These are phyloP conservation scores for Volvox carteri DNA, from an alignment of 163 green algal genomes.

Conservation along the genomic window DNA sequence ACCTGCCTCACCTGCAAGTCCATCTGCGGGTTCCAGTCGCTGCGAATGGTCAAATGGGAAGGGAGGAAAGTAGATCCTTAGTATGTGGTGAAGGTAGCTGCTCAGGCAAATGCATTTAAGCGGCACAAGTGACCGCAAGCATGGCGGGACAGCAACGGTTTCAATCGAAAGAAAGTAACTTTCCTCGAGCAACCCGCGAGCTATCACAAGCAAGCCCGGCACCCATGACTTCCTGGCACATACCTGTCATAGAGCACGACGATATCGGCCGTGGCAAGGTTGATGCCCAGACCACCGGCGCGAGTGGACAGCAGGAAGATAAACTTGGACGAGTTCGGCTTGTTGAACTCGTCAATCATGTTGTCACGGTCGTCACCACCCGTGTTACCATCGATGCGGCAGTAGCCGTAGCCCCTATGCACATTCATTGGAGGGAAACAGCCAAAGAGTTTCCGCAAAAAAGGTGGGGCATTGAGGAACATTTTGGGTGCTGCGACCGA, in stretches of 20 bases:
- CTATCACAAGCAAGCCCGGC: too few relatives aligned
- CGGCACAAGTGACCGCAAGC: too few relatives aligned
- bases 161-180: too few relatives aligned
- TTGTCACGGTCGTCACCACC: slow-evolving; percentile 94
- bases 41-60: slow-evolving; percentile 73
- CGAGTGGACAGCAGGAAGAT: slow-evolving; percentile 96
- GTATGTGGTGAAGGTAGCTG: too few relatives aligned
- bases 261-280: slow-evolving; percentile 96
- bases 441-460: too few relatives aligned
- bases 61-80: not conserved
- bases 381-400: slow-evolving; percentile 99
- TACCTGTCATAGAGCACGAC: slow-evolving; percentile 94
- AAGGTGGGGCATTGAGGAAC: too few relatives aligned
- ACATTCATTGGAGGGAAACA: too few relatives aligned
- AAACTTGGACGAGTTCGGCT: slow-evolving; percentile 92
- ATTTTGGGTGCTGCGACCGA: too few relatives aligned
- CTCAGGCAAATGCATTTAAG: too few relatives aligned
- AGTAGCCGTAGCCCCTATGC: slow-evolving; percentile 86
- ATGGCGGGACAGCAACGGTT: too few relatives aligned
- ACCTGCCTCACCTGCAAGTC: slow-evolving; percentile 83
- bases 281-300: slow-evolving; percentile 97
- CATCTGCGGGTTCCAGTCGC: slow-evolving; percentile 96
- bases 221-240: too few relatives aligned
- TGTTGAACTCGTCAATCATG: slow-evolving; percentile 90
- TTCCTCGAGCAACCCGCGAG: too few relatives aligned